These are phyloP conservation scores for Pleurozium schreberi DNA, from an alignment of 225 moss, liverwort and hornwort species.

Conservation along the genomic window DNA sequence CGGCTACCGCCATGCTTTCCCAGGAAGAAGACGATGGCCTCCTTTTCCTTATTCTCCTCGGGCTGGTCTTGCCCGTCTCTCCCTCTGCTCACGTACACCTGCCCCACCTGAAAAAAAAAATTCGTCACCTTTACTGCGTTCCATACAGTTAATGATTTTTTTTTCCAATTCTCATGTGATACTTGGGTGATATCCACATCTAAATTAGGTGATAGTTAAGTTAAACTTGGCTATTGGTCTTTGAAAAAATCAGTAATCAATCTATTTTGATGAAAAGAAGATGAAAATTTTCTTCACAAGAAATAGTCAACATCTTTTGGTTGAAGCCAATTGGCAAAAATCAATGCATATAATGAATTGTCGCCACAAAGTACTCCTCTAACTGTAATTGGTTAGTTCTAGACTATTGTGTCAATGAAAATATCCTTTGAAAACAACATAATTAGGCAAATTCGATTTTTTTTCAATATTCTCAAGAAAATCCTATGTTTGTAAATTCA, in stretches of 20 bases:
- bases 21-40: not conserved
- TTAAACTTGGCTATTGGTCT: not conserved
- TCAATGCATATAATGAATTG: fast-evolving
- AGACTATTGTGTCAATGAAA: no score
- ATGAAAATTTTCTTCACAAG: not conserved
- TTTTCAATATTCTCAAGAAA: not conserved
- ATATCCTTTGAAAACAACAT: not conserved
- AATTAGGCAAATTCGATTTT: fast-evolving
- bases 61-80: not conserved
- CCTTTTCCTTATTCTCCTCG: not conserved
- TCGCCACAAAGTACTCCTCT: not conserved
- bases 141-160: not conserved
- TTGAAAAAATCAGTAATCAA: fast-evolving
- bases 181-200: not conserved
- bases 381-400: not conserved
- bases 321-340: fast-evolving
- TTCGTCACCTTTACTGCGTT: not conserved
- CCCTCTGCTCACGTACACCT: not conserved
- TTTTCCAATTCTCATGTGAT: not conserved
- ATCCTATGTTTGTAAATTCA: fast-evolving
- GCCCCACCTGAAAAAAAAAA: not conserved
- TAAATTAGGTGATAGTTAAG: not conserved
- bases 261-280: fast-evolving
- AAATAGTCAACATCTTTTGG: not conserved
- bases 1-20: constrained; percentile 24